phyloP scores from a whole-genome alignment of 164 flowering plant species.

The Amborella trichopoda region DNA sequence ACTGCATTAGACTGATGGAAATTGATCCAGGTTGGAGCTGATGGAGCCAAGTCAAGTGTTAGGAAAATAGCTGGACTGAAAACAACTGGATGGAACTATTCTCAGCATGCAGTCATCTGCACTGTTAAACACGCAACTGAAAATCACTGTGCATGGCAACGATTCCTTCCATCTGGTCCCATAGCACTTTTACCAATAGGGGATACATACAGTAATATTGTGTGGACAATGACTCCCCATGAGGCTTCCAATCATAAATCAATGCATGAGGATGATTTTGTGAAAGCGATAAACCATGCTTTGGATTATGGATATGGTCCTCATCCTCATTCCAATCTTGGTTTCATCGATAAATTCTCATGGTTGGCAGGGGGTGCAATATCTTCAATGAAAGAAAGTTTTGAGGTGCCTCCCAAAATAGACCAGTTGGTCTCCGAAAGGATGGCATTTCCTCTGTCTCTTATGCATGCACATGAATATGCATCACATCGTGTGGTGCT shows the following conservation, averaged over 20 bases:
- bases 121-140: constrained; percentile 69
- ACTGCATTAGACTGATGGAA: not conserved
- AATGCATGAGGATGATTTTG: constrained; percentile 61
- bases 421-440: constrained; percentile 63
- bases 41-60: constrained; percentile 85
- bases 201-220: constrained; percentile 85
- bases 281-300: constrained; percentile 64
- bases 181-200: constrained; percentile 92
- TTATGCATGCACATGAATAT: constrained; percentile 68
- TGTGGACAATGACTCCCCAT: constrained; percentile 89
- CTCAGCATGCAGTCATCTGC: constrained; percentile 89
- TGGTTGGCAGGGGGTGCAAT: constrained; percentile 26
- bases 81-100: constrained; percentile 85
- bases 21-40: constrained; percentile 79
- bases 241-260: constrained; percentile 47
- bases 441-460: constrained; percentile 85
- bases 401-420: constrained; percentile 82
- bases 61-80: constrained; percentile 77
- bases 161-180: constrained; percentile 90
- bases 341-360: constrained; percentile 28
- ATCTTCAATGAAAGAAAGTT: constrained; percentile 33
- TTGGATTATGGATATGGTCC: constrained; percentile 84
- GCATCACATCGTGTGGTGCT: constrained; percentile 63
- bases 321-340: constrained; percentile 44
- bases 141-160: constrained; percentile 90